Evolutionary conservation across 2,329 filamentous ascomycete species (phyloP), one percentile per base, ranked within the genome.

Genomic region (Arthrobotrys megalospora): DNA sequence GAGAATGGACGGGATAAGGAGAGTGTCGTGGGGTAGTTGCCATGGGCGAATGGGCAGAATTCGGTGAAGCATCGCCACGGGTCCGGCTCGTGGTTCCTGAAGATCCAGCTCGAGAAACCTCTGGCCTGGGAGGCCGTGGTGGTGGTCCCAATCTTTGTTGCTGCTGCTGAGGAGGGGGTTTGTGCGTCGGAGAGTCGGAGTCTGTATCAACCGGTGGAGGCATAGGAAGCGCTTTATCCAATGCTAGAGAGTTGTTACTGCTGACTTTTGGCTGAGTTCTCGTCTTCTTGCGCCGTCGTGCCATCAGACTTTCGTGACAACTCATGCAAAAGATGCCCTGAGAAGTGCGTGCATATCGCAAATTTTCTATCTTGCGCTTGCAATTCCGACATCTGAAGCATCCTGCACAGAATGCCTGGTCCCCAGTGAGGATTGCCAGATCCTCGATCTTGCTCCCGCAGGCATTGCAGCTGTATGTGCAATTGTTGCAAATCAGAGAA

Each of bases 311-410:
- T 85, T 99, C 96, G 83, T 99, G 96, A 84, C 96, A 99, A 83
- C 91, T 94, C 96, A 99, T 99, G 86, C 96, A 99, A 84, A 99
- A 98, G 82, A 99, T 99, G 78, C 96, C 96, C 85, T 98, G 96
- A 6, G 95, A 97, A 0, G 96, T 99, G 83, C 96, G 91, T 68
- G 96, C 96, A 89, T 98, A 99, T 84, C 95, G 91, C 80, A 99
- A 88, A 84, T 99, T 99, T 85, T 99, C 96, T 79, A 99, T 99
- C 87, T 97, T 97, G 84, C 93, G 91, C 87, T 98, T 99, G 88
- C 96, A 99, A 84, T 98, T 99, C 82, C 96, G 90, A 86, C 96
- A 99, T 82, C 94, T 90, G 86, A 99, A 99, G 86, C 96, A 99
- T 72, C 93, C 95, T 50, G 94, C 94, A 85, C 96, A 99, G 84